Percentiles rank a stretch among this genome's conserved stretches.
Evolutionary conservation across 2,329 filamentous ascomycete genomes (phyloP).

Genomic region (Clarireedia sp.): DNA sequence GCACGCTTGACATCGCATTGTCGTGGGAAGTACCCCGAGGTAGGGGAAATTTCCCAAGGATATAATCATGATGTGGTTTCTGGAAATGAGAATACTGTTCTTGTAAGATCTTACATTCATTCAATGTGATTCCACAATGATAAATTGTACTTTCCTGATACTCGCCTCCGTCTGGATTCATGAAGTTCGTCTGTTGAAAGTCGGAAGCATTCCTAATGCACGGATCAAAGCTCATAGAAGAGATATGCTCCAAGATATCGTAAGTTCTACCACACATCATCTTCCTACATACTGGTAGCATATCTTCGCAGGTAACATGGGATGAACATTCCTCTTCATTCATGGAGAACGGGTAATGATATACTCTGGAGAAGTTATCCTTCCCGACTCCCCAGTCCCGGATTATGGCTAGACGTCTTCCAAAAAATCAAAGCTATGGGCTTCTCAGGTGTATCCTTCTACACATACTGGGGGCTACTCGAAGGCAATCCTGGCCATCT

Average conservation of each 20-base stretch:
- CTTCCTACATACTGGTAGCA: neutral
- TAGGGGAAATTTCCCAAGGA: too few species aligned
- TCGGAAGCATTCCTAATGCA: neutral
- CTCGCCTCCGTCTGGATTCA: too few species aligned
- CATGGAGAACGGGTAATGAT: conserved; percentile 54
- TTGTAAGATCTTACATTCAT: too few species aligned
- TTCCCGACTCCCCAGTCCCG: conserved; percentile 51
- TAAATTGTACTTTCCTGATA: too few species aligned
- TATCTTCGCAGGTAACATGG: conserved; percentile 43
- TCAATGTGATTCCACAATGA: too few species aligned
- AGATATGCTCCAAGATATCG: conserved; percentile 46
- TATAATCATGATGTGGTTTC: too few species aligned
- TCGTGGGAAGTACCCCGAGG: too few species aligned
- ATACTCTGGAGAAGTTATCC: conserved; percentile 59
- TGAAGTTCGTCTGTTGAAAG: too few species aligned
- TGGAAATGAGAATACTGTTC: too few species aligned
- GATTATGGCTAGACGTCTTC: conserved; percentile 63
- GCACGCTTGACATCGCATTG: too few species aligned
- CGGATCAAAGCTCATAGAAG: conserved; percentile 28
- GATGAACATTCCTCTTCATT: conserved; percentile 56
- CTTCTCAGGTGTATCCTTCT: conserved; percentile 74
- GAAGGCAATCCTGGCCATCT: conserved; percentile 68
- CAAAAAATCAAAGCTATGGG: conserved; percentile 77
- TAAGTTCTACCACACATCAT: conserved; percentile 28
- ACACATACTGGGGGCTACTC: conserved; percentile 68